Percentiles rank a stretch among this genome's conserved stretches.
These are phyloP conservation scores for Celoporthe dispersa DNA, from an alignment of 2,329 filamentous ascomycete genomes.

Conservation along the genomic window DNA sequence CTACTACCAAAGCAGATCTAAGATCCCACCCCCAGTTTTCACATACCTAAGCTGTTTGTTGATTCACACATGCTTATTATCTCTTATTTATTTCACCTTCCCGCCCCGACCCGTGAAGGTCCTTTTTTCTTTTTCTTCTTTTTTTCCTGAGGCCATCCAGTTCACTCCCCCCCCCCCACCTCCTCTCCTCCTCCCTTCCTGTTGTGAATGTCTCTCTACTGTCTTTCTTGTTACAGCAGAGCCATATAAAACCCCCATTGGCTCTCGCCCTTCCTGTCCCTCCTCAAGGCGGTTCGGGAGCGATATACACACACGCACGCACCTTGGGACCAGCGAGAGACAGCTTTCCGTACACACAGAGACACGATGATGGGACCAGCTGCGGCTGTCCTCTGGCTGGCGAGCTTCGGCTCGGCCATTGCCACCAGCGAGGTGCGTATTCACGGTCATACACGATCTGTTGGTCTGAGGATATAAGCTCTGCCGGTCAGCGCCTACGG, in stretches of 20 bases:
- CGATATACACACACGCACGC: not conserved
- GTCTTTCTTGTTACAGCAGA: not conserved
- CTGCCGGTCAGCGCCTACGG: not conserved
- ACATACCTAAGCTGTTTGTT: not conserved
- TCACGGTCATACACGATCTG: no score
- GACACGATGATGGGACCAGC: conserved; percentile 34
- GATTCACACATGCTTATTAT: not conserved
- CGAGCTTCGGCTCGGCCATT: conserved; percentile 32
- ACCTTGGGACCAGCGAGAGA: not conserved
- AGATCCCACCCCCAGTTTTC: not conserved
- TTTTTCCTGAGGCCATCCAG: not conserved
- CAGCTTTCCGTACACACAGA: conserved; percentile 1
- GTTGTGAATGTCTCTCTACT: not conserved
- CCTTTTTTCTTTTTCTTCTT: no score
- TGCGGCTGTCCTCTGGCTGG: conserved; percentile 32
- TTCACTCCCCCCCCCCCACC: not conserved
- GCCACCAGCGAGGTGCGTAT: conserved; percentile 28
- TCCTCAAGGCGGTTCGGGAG: not conserved
- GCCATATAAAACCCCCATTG: not conserved
- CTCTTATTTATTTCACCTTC: not conserved
- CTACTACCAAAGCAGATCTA: not conserved
- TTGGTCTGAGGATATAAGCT: not conserved
- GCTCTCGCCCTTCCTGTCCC: not conserved
- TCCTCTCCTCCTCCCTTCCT: not conserved
- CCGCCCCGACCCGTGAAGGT: not conserved